Conservation (phyloP, 2,329 filamentous ascomycete species). For the Pseudopyricularia javanii region DNA sequence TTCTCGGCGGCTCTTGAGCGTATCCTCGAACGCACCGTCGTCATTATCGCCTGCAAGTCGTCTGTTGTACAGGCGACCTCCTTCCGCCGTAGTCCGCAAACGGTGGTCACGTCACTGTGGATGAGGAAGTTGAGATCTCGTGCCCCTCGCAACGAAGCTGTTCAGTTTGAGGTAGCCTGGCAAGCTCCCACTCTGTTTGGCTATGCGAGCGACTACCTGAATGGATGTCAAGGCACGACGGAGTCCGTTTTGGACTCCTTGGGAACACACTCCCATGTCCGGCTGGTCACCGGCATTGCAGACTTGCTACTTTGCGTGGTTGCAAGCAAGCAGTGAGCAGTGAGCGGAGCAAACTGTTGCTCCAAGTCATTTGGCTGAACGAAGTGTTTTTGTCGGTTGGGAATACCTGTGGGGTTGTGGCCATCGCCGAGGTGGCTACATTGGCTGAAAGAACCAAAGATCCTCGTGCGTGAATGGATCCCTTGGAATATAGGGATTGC, state of each 20-base stretch:
- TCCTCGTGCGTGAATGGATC: neutral
- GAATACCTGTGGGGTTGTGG: neutral
- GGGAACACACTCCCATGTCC: neutral
- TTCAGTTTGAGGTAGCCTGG: constrained; percentile 1
- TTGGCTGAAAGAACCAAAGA: neutral
- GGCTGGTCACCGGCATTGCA: neutral
- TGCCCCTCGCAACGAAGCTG: neutral
- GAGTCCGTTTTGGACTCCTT: neutral
- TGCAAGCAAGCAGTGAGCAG: constrained; percentile 3
- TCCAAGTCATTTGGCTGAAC: neutral
- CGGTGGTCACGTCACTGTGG: constrained; percentile 1
- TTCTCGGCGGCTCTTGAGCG: constrained; percentile 7
- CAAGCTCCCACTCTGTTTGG: constrained; percentile 3
- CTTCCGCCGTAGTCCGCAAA: constrained; percentile 6
- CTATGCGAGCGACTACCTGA: neutral
- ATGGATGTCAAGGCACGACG: neutral
- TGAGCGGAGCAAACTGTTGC: neutral
- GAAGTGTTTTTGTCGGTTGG: neutral
- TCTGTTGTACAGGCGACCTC: constrained; percentile 6
- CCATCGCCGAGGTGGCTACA: neutral
- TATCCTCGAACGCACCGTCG: constrained; percentile 12
- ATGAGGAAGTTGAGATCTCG: constrained; percentile 2
- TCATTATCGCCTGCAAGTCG: constrained; percentile 3
- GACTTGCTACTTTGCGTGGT: neutral
- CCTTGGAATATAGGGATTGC: neutral